A percentile compares a stretch with the other conserved stretches of the same genome.
These are phyloP conservation scores for Allantophomopsis lycopodina DNA, from an alignment of 2,329 filamentous ascomycete genomes.

Conservation along the genomic window DNA sequence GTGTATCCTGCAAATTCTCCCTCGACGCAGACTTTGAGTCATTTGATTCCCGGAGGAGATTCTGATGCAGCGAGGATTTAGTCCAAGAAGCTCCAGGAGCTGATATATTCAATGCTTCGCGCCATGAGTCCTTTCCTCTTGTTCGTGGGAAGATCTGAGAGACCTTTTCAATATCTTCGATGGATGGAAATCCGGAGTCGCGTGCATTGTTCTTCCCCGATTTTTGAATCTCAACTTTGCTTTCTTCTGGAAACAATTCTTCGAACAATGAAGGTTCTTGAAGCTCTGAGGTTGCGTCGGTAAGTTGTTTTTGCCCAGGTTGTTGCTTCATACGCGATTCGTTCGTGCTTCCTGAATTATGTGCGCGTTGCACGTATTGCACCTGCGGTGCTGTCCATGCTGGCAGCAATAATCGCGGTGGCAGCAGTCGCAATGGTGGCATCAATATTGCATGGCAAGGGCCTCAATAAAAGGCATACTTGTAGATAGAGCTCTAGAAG, in stretches of 20 bases:
- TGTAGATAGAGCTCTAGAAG: background rate
- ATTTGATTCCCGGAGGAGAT: too few relatives aligned
- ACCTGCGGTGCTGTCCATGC: constrained; percentile 22
- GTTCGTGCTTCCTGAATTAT: background rate
- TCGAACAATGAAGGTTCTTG: constrained; percentile 22
- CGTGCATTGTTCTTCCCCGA: constrained; percentile 1
- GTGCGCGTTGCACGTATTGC: constrained; percentile 7
- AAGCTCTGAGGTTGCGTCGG: background rate
- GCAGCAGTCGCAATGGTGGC: constrained; percentile 25
- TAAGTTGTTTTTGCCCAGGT: background rate
- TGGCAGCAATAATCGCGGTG: constrained; percentile 26
- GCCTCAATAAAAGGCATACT: background rate
- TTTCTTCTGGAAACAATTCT: constrained; percentile 40
- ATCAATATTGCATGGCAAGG: constrained; percentile 20
- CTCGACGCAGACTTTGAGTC: background rate
- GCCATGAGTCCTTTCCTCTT: background rate
- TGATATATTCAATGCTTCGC: background rate
- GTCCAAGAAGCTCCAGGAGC: too few relatives aligned
- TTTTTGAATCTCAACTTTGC: constrained; percentile 10
- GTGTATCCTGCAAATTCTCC: background rate
- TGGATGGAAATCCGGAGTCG: background rate
- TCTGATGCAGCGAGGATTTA: too few relatives aligned
- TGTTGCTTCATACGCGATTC: background rate
- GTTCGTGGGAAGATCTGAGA: background rate
- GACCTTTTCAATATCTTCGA: background rate